Base-by-base conservation (phyloP, 2,329 filamentous ascomycete genomes). In the Diaporthe sp. region DNA sequence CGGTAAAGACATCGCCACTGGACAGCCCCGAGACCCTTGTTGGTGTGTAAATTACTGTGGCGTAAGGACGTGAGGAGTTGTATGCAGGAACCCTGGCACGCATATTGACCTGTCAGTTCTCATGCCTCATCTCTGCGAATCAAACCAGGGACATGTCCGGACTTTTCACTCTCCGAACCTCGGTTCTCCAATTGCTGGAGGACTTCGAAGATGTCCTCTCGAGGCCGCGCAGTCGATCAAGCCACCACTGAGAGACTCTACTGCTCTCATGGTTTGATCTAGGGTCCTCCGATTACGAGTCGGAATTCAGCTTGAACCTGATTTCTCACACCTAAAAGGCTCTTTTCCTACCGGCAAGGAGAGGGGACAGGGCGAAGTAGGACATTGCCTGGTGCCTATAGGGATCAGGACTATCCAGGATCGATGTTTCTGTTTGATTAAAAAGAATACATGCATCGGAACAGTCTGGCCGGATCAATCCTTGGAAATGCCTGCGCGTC, bases 51-150 rank as follows among this genome's bases (percentile, higher is more conserved):
- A 22, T 49, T 49, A 31, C 28, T 46, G 25, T 34, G 61, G 42
- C 42, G 61, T 44, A 49, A 46, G 42, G n/a, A n/a, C 42, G 19
- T 65, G 61, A 65, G 61, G 42, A 65, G 61, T 49, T 28, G 57
- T 9, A 65, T 34, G 28, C 42, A 65, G 44, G 61, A 65, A 49
- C 61, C 61, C 44, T 46, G 42, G 42, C 61, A 19, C 19, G 17
- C 25, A 31, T 46, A 31, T 65, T 49, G 61, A 65, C 28, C 9
- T 65, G 61, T 65, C 61, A 65, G 19, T 65, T 49, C 34, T n/a
- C 42, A 65, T 15, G 8, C 19, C n/a, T 60, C 57, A 25, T 37
- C 22, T 60, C 34, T 42, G 37, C 22, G 1, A 31, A 8, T 19
- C 55, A 28, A 9, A 12, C 7, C 15, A 19, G n/a, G 39, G 15